phyloP scores from a whole-genome alignment of 2,329 filamentous ascomycete species.

The Pseudogymnoascus sp. region DNA sequence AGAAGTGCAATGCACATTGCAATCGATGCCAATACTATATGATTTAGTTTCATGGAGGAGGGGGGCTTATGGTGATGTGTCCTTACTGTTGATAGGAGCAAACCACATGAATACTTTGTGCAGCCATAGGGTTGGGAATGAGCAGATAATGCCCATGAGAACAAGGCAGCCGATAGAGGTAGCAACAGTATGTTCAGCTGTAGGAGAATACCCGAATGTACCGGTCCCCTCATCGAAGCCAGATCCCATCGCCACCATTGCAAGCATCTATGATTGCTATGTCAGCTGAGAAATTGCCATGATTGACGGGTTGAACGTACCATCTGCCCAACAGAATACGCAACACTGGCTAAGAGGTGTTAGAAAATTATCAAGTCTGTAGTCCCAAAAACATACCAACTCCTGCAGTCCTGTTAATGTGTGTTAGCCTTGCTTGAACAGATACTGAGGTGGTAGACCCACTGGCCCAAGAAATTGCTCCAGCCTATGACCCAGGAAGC shows the following conservation, averaged over 20 bases:
- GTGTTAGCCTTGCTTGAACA: no score
- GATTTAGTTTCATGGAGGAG: no score
- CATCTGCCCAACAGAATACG: constrained; percentile 55
- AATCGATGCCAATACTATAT: no score
- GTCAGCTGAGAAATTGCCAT: no score
- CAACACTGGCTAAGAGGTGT: constrained; percentile 29
- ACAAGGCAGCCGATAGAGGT: constrained; percentile 47
- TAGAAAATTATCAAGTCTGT: no score
- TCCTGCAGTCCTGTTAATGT: no score
- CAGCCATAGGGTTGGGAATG: constrained; percentile 48
- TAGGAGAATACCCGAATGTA: constrained; percentile 46
- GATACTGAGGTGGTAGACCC: no score
- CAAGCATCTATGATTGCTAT: no score
- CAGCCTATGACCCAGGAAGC: constrained; percentile 57
- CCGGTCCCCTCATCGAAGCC: constrained; percentile 43
- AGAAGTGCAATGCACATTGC: constrained; percentile 41
- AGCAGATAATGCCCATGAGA: constrained; percentile 51
- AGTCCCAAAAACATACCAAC: no score
- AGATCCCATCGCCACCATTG: constrained; percentile 49
- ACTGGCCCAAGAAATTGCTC: constrained; percentile 54
- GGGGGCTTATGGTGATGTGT: constrained; percentile 40
- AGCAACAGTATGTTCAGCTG: constrained; percentile 47
- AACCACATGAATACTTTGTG: constrained; percentile 55
- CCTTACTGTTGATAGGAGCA: constrained; percentile 46
- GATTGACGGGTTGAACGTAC: constrained; percentile 25